phyloP scores from a whole-genome alignment of 2,329 filamentous ascomycete genomes.

The Pseudogymnoascus sp. region DNA sequence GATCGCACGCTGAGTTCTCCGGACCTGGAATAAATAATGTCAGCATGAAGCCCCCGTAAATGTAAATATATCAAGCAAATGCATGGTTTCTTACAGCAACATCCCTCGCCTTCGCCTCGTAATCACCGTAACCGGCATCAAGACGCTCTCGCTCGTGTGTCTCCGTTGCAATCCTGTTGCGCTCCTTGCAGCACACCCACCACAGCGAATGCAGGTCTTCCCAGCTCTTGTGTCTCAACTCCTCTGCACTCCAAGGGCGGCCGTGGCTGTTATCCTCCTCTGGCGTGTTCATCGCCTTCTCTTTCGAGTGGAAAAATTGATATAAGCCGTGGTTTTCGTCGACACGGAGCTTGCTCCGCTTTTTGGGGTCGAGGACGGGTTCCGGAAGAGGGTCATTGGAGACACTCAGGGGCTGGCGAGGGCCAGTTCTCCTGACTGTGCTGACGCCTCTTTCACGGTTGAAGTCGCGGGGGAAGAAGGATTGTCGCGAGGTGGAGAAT shows the following conservation, averaged over 20 bases:
- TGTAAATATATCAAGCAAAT: constrained; percentile 13
- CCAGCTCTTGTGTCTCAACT: constrained; percentile 84
- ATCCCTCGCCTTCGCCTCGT: constrained; percentile 56
- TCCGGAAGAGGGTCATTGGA: constrained; percentile 63
- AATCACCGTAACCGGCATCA: constrained; percentile 63
- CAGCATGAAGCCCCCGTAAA: constrained; percentile 8
- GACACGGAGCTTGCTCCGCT: constrained; percentile 43
- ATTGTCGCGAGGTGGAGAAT: constrained; percentile 26
- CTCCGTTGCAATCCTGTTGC: constrained; percentile 80
- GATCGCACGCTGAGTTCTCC: constrained; percentile 69
- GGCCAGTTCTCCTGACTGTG: constrained; percentile 67
- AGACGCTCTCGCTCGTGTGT: constrained; percentile 57
- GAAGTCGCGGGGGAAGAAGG: constrained; percentile 49
- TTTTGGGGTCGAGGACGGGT: constrained; percentile 52
- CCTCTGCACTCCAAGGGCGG: constrained; percentile 73
- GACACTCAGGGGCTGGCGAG: constrained; percentile 64
- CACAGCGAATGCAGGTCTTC: constrained; percentile 86
- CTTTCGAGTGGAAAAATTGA: constrained; percentile 74
- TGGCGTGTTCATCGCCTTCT: constrained; percentile 61
- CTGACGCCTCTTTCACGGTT: constrained; percentile 77
- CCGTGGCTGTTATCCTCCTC: constrained; percentile 65
- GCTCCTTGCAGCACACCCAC: constrained; percentile 89
- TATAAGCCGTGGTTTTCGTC: constrained; percentile 80
- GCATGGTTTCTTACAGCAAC: constrained; percentile 46
- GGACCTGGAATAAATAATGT: constrained; percentile 45